A percentile compares a stretch with the other conserved stretches of the same genome.
Conservation (phyloP, 345 rosid genomes). For the Gossypium ekmanianum region DNA sequence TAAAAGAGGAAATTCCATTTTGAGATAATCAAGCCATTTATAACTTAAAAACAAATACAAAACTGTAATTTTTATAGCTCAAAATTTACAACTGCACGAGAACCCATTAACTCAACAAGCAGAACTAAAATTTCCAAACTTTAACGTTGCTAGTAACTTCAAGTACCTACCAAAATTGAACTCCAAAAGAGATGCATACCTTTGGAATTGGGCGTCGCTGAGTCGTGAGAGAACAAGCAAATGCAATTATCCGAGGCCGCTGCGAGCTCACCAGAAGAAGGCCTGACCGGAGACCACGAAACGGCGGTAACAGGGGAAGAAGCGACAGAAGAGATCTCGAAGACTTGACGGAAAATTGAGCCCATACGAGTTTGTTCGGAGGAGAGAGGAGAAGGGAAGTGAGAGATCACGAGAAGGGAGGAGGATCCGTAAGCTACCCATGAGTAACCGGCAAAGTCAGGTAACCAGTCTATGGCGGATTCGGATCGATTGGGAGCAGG, state of each 20-base stretch:
- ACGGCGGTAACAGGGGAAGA: slow-evolving; percentile 56
- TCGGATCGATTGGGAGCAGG: slow-evolving; percentile 63
- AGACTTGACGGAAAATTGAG: slow-evolving; percentile 69
- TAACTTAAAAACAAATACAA: not conserved
- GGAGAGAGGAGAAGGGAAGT: slow-evolving; percentile 82
- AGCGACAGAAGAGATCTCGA: slow-evolving; percentile 50
- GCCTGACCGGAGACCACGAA: slow-evolving; percentile 70
- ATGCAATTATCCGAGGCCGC: slow-evolving; percentile 60
- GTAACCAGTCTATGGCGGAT: slow-evolving; percentile 77
- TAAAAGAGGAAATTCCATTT: slow-evolving; percentile 37
- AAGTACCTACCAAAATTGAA: not conserved
- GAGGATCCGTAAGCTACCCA: slow-evolving; percentile 96
- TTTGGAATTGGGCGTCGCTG: slow-evolving; percentile 25
- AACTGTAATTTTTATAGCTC: not conserved
- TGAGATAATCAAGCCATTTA: slow-evolving; percentile 28
- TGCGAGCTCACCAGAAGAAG: slow-evolving; percentile 78
- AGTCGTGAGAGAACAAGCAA: slow-evolving; percentile 46
- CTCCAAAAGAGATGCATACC: slow-evolving; percentile 34
- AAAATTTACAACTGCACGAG: not conserved
- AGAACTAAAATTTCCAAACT: not conserved
- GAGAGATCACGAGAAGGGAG: slow-evolving; percentile 78
- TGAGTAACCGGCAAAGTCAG: slow-evolving; percentile 80
- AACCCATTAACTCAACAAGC: slow-evolving; percentile 5
- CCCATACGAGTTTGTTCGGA: slow-evolving; percentile 49
- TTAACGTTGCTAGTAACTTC: not conserved